Conservation (phyloP, 345 rosid genomes). For the Populus alba region DNA sequence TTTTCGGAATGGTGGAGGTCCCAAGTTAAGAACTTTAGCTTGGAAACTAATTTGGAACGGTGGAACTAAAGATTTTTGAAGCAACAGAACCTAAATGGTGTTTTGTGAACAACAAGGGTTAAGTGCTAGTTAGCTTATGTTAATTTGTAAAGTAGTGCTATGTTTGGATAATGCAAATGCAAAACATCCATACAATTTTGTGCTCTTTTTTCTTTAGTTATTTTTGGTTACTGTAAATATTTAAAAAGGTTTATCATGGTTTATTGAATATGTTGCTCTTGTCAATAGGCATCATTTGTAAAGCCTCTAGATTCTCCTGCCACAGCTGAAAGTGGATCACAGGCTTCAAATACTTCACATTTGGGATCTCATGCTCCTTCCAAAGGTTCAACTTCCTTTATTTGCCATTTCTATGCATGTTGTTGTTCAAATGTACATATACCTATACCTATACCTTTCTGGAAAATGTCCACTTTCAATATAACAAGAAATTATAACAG, state of each 20-base stretch:
- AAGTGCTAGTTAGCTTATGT: not conserved
- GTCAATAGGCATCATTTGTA: constrained; percentile 54
- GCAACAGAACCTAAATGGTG: not conserved
- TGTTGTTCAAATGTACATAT: not conserved
- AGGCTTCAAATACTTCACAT: constrained; percentile 45
- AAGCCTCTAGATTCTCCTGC: constrained; percentile 52
- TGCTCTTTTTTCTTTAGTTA: not conserved
- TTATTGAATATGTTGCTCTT: constrained; percentile 12
- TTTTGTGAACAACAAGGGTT: not conserved
- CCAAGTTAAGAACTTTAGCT: not conserved
- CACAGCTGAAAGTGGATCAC: constrained; percentile 48
- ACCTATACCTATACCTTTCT: not conserved
- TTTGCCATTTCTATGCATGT: not conserved
- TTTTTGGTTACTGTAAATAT: not conserved
- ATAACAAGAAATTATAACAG: not conserved
- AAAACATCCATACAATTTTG: not conserved
- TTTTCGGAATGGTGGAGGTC: not conserved
- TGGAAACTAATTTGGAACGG: not conserved
- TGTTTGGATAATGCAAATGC: not conserved
- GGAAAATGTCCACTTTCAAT: not conserved
- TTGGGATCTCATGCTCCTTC: constrained; percentile 54
- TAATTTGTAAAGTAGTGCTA: not conserved
- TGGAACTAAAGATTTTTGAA: not conserved
- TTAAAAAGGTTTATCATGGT: not conserved
- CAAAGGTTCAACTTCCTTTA: constrained; percentile 46